phyloP scores from a whole-genome alignment of 1,284 basidiomycete genomes.

The Uromyces viciae-fabae region DNA sequence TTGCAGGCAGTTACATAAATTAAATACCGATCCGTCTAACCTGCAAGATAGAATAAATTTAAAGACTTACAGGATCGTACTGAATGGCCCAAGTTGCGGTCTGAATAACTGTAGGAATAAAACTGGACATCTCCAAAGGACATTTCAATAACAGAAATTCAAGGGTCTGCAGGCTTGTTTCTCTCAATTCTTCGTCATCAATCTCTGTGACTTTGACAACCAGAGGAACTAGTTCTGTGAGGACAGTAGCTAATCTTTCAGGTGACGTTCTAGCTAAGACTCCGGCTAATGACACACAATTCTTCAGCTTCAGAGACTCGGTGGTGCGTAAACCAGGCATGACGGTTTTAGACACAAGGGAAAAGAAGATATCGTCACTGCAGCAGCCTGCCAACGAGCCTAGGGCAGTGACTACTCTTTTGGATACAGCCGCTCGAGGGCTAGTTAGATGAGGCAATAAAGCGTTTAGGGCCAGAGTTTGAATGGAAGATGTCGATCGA shows the following conservation, averaged over 20 bases:
- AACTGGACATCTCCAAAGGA: constrained; percentile 72
- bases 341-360: constrained; percentile 63
- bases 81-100: constrained; percentile 74
- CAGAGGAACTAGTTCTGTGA: constrained; percentile 63
- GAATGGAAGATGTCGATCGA: constrained; percentile 51
- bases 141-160: constrained; percentile 79
- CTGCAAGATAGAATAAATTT: neutral
- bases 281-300: constrained; percentile 22
- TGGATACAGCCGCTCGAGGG: constrained; percentile 75
- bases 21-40: neutral
- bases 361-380: constrained; percentile 61
- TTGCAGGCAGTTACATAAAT: neutral
- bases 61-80: constrained; percentile 76
- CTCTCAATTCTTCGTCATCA: constrained; percentile 75
- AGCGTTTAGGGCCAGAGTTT: constrained; percentile 64
- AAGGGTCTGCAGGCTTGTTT: constrained; percentile 72
- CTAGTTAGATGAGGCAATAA: constrained; percentile 73
- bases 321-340: constrained; percentile 62
- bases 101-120: constrained; percentile 67
- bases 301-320: constrained; percentile 27
- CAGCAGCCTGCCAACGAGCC: constrained; percentile 63
- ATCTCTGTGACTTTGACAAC: constrained; percentile 65
- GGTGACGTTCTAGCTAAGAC: constrained; percentile 33
- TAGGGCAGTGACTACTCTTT: constrained; percentile 79
- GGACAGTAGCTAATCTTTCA: constrained; percentile 57